Evolutionary conservation across 2,329 filamentous ascomycete genomes (phyloP).

Genomic region (Aotearoamyces nothofagi): DNA sequence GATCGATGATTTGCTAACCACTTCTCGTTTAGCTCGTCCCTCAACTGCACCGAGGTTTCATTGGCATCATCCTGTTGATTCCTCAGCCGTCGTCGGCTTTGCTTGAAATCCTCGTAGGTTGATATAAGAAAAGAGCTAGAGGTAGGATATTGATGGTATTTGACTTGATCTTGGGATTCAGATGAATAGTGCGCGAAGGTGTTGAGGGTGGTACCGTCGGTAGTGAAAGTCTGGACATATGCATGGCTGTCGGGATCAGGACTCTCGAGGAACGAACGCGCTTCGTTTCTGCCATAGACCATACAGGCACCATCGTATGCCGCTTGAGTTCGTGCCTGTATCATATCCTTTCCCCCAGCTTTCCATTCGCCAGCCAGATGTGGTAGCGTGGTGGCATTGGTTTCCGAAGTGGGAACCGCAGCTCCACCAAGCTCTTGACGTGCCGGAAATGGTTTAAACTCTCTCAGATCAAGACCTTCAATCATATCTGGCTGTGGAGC

Average conservation of each 20-base stretch:
- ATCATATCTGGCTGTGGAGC: conserved; percentile 13
- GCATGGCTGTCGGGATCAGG: conserved; percentile 2
- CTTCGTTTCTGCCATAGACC: conserved; percentile 4
- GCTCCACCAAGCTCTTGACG: not conserved
- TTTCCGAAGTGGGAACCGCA: not conserved
- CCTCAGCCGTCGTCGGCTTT: not conserved
- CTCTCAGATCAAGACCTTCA: conserved; percentile 8
- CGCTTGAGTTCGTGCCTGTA: conserved; percentile 1
- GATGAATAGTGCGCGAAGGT: conserved; percentile 3
- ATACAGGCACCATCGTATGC: conserved; percentile 3
- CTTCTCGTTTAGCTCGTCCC: not conserved
- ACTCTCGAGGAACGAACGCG: conserved; percentile 3
- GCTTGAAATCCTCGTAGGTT: not conserved
- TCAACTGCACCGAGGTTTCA: not conserved
- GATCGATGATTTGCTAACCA: conserved; percentile 5
- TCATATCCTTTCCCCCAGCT: conserved; percentile 1
- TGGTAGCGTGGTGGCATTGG: conserved; percentile 1
- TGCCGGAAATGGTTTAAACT: conserved; percentile 2
- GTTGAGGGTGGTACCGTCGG: conserved; percentile 3
- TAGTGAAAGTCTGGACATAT: conserved; percentile 3
- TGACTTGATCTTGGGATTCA: conserved; percentile 1
- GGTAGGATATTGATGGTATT: conserved; percentile 3
- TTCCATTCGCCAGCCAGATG: conserved; percentile 4
- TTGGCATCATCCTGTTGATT: not conserved
- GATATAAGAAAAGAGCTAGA: not conserved